Conservation (phyloP, 768 basidiomycete genomes). For the Suillus plorans region DNA sequence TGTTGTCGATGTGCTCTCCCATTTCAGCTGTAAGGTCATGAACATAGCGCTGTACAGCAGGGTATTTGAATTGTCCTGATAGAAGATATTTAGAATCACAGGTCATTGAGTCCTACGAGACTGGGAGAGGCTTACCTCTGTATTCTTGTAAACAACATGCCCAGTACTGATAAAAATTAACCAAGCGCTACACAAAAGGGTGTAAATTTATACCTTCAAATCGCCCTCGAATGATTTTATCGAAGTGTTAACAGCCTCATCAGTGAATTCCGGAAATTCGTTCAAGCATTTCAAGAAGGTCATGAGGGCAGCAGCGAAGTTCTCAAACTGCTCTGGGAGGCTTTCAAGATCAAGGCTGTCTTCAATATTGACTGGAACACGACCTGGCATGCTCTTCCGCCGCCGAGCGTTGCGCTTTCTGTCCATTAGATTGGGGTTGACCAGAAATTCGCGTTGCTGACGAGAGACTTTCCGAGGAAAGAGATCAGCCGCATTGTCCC, state of each 20-base stretch:
- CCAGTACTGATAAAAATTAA: constrained; percentile 56
- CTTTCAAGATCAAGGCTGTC: constrained; percentile 53
- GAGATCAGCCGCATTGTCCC: constrained; percentile 74
- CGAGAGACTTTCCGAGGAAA: constrained; percentile 64
- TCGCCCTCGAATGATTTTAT: constrained; percentile 70
- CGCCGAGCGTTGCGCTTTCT: constrained; percentile 20
- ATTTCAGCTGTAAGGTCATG: constrained; percentile 75
- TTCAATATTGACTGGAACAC: constrained; percentile 21
- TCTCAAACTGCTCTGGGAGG: constrained; percentile 64
- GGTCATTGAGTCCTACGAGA: background rate
- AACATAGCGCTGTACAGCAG: constrained; percentile 71
- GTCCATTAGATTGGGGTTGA: constrained; percentile 28
- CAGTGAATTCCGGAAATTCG: constrained; percentile 77
- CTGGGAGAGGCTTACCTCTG: constrained; percentile 38
- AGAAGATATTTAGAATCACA: constrained; percentile 3
- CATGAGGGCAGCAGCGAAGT: constrained; percentile 62
- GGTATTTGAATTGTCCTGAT: constrained; percentile 68
- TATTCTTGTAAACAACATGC: constrained; percentile 69
- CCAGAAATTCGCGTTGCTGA: constrained; percentile 39
- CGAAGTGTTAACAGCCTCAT: constrained; percentile 70
- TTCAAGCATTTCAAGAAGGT: constrained; percentile 71
- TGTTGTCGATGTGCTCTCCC: constrained; percentile 70
- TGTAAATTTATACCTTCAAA: constrained; percentile 46
- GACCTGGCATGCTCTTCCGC: constrained; percentile 24
- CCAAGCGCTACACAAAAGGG: background rate